phyloP scores from a whole-genome alignment of 768 basidiomycete species.

The Mycena epipterygia region DNA sequence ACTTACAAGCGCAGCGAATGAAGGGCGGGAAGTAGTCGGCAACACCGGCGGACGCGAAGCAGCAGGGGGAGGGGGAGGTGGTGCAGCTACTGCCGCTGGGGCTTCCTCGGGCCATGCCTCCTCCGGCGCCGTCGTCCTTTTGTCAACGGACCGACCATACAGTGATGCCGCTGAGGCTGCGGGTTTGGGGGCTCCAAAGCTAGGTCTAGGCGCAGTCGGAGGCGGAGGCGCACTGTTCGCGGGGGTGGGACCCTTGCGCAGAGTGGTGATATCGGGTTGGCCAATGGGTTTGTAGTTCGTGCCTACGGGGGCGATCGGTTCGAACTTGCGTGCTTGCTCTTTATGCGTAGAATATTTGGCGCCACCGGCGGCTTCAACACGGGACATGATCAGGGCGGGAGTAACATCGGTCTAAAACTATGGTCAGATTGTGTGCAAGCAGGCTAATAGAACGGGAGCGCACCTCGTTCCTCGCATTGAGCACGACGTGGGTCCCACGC shows the following conservation, averaged over 20 bases:
- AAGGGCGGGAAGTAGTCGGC: constrained; percentile 57
- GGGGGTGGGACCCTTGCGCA: constrained; percentile 55
- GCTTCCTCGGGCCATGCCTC: constrained; percentile 75
- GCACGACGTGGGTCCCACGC: constrained; percentile 86
- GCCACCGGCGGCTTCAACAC: constrained; percentile 92
- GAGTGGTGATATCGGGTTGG: constrained; percentile 74
- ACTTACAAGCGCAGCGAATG: constrained; percentile 53
- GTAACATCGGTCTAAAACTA: constrained; percentile 80
- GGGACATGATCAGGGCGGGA: constrained; percentile 84
- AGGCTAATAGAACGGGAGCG: constrained; percentile 38
- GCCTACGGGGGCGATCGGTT: constrained; percentile 88
- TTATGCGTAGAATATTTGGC: constrained; percentile 90
- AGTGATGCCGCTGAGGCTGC: constrained; percentile 57
- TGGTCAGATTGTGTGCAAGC: constrained; percentile 5
- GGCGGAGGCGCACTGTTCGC: constrained; percentile 51
- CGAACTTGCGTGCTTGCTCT: constrained; percentile 77
- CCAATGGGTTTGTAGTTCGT: constrained; percentile 84
- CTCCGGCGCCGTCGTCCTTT: constrained; percentile 56
- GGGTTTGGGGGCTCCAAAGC: constrained; percentile 57
- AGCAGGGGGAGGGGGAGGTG: constrained; percentile 59
- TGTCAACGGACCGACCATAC: constrained; percentile 54
- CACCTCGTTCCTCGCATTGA: constrained; percentile 90
- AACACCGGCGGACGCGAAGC: constrained; percentile 63
- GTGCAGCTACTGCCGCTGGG: constrained; percentile 46
- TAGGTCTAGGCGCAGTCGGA: constrained; percentile 61